A percentile compares a stretch with the other conserved stretches of the same genome.
Conservation (phyloP, 2,329 filamentous ascomycete species). For the Fusarium xyrophilum region DNA sequence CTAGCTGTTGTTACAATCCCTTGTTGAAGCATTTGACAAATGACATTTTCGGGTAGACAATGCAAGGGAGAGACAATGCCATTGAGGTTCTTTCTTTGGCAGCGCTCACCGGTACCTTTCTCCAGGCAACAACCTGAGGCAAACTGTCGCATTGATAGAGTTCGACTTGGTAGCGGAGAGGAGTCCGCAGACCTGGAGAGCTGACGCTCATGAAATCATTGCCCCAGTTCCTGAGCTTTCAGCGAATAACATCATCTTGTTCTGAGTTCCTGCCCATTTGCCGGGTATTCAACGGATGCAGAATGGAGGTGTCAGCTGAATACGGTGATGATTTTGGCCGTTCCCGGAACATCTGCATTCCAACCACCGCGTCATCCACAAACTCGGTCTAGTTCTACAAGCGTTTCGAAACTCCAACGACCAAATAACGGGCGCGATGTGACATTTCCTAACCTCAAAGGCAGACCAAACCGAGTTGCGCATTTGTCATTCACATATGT, state of each 20-base stretch:
- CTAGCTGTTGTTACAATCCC: neutral
- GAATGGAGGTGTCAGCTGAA: neutral
- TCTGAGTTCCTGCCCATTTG: neutral
- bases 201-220: neutral
- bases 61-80: neutral
- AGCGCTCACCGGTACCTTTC: too few relatives aligned
- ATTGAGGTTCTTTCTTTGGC: rapidly evolving
- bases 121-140: neutral
- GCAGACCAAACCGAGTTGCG: neutral
- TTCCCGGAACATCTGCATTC: conserved; percentile 9
- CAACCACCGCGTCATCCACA: neutral
- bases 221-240: neutral
- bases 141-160: neutral
- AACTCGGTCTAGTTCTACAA: neutral
- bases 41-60: neutral
- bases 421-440: neutral
- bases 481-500: conserved; percentile 16
- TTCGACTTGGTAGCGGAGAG: neutral
- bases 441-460: neutral
- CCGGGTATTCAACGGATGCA: neutral
- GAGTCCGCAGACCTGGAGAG: neutral
- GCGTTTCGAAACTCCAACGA: neutral
- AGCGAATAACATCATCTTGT: neutral
- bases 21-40: conserved; percentile 2
- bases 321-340: neutral